Conservation (phyloP, 768 basidiomycete genomes). For the Hortiboletus campestris region DNA sequence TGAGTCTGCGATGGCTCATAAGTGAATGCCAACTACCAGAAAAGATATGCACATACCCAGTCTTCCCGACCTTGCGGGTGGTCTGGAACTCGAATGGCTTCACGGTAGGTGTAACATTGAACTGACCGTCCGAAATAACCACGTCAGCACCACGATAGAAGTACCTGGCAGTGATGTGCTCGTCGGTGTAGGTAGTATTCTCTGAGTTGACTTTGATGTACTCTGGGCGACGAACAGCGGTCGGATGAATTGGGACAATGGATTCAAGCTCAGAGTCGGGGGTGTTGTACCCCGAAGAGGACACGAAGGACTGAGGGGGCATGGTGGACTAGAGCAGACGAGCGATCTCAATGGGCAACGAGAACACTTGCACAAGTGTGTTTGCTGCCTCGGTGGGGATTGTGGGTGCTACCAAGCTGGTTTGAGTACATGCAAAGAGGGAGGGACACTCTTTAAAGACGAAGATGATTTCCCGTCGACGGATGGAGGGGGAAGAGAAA, state of each 20-base stretch:
- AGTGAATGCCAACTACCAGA: slow-evolving; percentile 6
- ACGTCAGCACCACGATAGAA: slow-evolving; percentile 76
- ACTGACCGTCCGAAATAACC: slow-evolving; percentile 67
- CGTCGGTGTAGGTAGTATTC: slow-evolving; percentile 77
- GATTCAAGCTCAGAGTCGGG: slow-evolving; percentile 73
- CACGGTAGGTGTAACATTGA: slow-evolving; percentile 74
- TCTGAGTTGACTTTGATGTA: slow-evolving; percentile 79
- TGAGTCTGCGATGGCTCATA: slow-evolving; percentile 52
- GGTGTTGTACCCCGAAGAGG: slow-evolving; percentile 68
- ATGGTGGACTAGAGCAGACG: slow-evolving; percentile 38
- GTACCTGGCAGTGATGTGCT: slow-evolving; percentile 81
- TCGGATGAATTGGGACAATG: slow-evolving; percentile 74
- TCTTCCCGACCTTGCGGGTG: slow-evolving; percentile 78
- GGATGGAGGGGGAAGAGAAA: neutral
- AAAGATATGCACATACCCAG: slow-evolving; percentile 64
- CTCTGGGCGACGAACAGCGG: slow-evolving; percentile 74
- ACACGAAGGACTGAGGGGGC: slow-evolving; percentile 43
- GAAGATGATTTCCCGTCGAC: slow-evolving; percentile 4
- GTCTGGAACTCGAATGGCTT: slow-evolving; percentile 92
- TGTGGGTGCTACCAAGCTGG: slow-evolving; percentile 87
- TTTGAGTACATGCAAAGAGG: slow-evolving; percentile 90
- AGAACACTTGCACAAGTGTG: slow-evolving; percentile 76
- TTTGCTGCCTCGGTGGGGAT: slow-evolving; percentile 82
- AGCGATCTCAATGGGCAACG: slow-evolving; percentile 40
- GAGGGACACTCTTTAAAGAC: slow-evolving; percentile 32